Conservation (phyloP, 495 filamentous ascomycete species). For the Penicillium crystallinum region DNA sequence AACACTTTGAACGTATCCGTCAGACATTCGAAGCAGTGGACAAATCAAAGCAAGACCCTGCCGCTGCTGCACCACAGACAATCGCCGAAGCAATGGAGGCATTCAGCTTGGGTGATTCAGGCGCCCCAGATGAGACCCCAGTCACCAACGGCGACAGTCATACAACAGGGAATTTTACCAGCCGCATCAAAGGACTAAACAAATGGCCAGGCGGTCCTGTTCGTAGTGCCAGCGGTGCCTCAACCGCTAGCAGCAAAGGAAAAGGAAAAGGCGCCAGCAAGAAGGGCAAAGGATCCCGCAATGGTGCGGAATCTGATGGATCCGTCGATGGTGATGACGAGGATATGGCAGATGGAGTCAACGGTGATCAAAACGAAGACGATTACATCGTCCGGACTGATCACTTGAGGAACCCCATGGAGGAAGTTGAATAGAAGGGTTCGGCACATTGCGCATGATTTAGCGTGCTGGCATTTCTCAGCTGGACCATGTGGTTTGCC, state of each 20-base stretch:
- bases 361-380: slow-evolving; percentile 42
- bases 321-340: slow-evolving; percentile 40
- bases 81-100: slow-evolving; percentile 38
- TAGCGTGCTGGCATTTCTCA: not conserved
- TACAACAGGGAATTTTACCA: slow-evolving; percentile 16
- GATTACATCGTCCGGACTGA: slow-evolving; percentile 45
- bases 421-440: slow-evolving; percentile 22
- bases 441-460: not conserved
- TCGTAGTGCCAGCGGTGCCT: slow-evolving; percentile 28
- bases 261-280: slow-evolving; percentile 36
- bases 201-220: slow-evolving; percentile 21
- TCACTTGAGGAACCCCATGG: slow-evolving; percentile 29
- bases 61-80: slow-evolving; percentile 26
- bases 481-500: not conserved
- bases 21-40: slow-evolving; percentile 66
- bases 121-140: slow-evolving; percentile 14
- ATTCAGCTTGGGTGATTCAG: slow-evolving; percentile 24
- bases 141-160: slow-evolving; percentile 30
- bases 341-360: slow-evolving; percentile 25
- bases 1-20: slow-evolving; percentile 84
- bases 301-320: slow-evolving; percentile 34
- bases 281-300: slow-evolving; percentile 34
- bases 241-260: slow-evolving; percentile 30
- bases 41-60: slow-evolving; percentile 34
- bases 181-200: slow-evolving; percentile 30